Conservation (phyloP, 1,284 basidiomycete genomes). For the Ustilago sp. region DNA sequence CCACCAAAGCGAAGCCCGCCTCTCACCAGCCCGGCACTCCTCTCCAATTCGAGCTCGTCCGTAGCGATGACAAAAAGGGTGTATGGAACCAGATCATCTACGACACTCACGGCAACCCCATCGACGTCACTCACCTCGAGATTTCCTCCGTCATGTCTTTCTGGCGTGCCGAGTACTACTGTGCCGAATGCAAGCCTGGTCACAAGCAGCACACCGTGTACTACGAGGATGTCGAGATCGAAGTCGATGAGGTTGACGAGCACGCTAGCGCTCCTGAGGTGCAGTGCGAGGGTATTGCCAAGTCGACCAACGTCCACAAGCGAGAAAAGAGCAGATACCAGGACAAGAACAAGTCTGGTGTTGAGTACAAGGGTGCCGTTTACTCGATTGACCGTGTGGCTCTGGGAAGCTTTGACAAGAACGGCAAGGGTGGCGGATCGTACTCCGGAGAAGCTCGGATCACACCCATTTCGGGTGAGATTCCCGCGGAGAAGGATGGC, state of each 20-base stretch:
- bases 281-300: slow-evolving; percentile 25
- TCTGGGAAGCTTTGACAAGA: slow-evolving; percentile 20
- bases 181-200: slow-evolving; percentile 24
- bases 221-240: slow-evolving; percentile 50
- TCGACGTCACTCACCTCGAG: slow-evolving; percentile 28
- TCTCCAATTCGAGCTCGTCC: slow-evolving; percentile 39
- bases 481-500: background rate
- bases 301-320: slow-evolving; percentile 31
- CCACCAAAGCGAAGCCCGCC: slow-evolving; percentile 18
- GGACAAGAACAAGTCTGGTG: slow-evolving; percentile 18
- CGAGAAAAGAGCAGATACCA: slow-evolving; percentile 24
- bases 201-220: slow-evolving; percentile 25
- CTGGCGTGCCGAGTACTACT: slow-evolving; percentile 43
- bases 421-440: slow-evolving; percentile 11
- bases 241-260: slow-evolving; percentile 22
- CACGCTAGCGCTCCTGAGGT: slow-evolving; percentile 7
- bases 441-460: background rate
- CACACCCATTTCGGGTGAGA: background rate
- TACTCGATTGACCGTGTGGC: slow-evolving; percentile 33
- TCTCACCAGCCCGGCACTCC: background rate
- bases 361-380: slow-evolving; percentile 23
- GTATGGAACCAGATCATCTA: slow-evolving; percentile 48
- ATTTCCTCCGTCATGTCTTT: slow-evolving; percentile 29
- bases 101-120: slow-evolving; percentile 17
- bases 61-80: slow-evolving; percentile 13